Base-by-base conservation (phyloP, 2,329 filamentous ascomycete species). In the Didymella keratinophila region DNA sequence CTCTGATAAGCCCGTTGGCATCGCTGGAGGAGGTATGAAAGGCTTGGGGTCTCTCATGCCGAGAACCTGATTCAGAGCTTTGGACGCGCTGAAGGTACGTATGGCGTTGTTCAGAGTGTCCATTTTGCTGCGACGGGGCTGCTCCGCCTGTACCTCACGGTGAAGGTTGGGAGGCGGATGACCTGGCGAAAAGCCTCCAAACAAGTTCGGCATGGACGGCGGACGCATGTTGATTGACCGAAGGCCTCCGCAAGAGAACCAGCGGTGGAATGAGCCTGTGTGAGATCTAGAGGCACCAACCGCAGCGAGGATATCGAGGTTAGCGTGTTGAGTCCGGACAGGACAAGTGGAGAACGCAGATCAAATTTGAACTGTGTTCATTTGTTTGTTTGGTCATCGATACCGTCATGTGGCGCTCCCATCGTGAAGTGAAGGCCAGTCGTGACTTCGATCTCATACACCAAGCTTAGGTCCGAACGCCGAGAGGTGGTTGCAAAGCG, bases 11-110 rank as follows among this genome's bases (percentile, higher is more conserved):
- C 46, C n/a, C 8, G 3, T 10, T 10, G 56, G 45, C 10, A 58
- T 54, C 0, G 16, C 32, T 28, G 56, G 50, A 4, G 56, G 56
- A 7, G 34, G 7, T 7, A 34, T n/a, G 9, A 61, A 70, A 9
- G 62, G 63, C 16, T 62, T 44, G 2, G 65, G 43, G 7, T 54
- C 41, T 18, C 53, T 28, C 12, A 54, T n/a, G 10, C 63, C 65
- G 6, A 70, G 21, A 2, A 61, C 39, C 10, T 64, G 60, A 21
- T 67, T 61, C 16, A 70, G n/a, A 12, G 30, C 45, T 43, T 49
- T 57, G 0, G 60, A 59, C 10, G 58, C 54, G 7, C 37, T 46
- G 21, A 61, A 51, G 7, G 58, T 25, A n/a, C 54, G 50, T 6
- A 45, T n/a, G 25, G 60, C 23, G 27, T 42, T 52, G 2, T 30